Evolutionary conservation across 2,329 filamentous ascomycete species (phyloP).

Genomic region (Chalaropsis thielavioides): DNA sequence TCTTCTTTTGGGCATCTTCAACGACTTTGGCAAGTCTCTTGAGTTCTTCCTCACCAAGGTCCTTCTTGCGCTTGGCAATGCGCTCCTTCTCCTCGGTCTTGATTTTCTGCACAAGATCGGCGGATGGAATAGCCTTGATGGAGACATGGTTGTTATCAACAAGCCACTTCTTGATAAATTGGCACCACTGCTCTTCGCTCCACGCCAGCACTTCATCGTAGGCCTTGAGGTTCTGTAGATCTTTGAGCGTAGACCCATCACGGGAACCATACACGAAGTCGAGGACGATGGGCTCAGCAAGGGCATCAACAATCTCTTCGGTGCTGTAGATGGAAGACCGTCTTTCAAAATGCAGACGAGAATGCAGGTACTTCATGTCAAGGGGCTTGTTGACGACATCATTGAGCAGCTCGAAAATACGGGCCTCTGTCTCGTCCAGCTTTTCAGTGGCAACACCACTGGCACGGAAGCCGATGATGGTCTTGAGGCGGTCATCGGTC

Average conservation of each 20-base stretch:
- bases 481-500: constrained; percentile 65
- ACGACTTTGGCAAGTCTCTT: constrained; percentile 60
- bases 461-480: constrained; percentile 72
- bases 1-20: constrained; percentile 72
- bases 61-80: constrained; percentile 61
- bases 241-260: constrained; percentile 60
- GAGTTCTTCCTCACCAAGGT: constrained; percentile 70
- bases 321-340: constrained; percentile 71
- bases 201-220: constrained; percentile 62
- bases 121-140: constrained; percentile 74
- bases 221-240: constrained; percentile 41
- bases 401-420: constrained; percentile 69
- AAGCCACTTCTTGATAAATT: constrained; percentile 71
- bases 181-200: constrained; percentile 71
- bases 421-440: constrained; percentile 67
- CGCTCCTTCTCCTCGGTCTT: constrained; percentile 70
- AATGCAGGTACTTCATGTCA: constrained; percentile 78
- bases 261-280: constrained; percentile 84
- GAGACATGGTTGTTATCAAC: constrained; percentile 75
- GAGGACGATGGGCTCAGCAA: constrained; percentile 71
- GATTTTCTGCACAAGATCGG: constrained; percentile 61
- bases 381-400: constrained; percentile 68
- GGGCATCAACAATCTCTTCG: constrained; percentile 68
- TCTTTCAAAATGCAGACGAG: constrained; percentile 70
- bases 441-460: constrained; percentile 79